Evolutionary conservation across 2,329 filamentous ascomycete genomes (phyloP).

Genomic region (Aspergillus transmontanensis): DNA sequence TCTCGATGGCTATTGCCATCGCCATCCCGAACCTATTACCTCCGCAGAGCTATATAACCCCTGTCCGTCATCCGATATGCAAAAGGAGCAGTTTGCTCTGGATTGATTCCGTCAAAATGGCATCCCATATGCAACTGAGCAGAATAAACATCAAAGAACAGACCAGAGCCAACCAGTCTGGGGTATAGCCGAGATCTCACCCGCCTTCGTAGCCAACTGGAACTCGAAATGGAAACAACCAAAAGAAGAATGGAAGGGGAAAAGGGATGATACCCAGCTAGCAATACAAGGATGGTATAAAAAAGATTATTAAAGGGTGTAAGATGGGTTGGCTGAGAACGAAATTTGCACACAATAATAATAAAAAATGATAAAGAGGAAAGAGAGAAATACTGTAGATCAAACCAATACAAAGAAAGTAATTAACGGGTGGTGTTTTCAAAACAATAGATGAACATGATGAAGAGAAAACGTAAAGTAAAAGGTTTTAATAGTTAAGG

Average conservation of each 20-base stretch:
- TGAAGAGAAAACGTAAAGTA: constrained; percentile 18
- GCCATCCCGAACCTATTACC: constrained; percentile 18
- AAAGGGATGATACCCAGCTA: constrained; percentile 40
- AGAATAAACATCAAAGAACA: constrained; percentile 24
- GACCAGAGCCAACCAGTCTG: constrained; percentile 28
- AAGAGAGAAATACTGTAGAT: constrained; percentile 12
- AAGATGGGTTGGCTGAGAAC: constrained; percentile 27
- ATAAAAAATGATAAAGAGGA: constrained; percentile 16
- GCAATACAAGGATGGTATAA: constrained; percentile 42
- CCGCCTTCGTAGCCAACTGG: constrained; percentile 24
- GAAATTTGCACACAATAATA: constrained; percentile 26
- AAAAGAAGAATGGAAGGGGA: constrained; percentile 24
- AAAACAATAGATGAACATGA: constrained; percentile 20
- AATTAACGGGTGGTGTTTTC: not conserved
- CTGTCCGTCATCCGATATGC: constrained; percentile 17
- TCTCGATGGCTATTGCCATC: constrained; percentile 15
- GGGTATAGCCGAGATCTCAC: constrained; percentile 25
- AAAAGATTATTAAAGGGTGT: constrained; percentile 33
- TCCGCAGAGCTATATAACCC: constrained; percentile 18
- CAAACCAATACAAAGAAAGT: constrained; percentile 29
- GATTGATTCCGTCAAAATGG: constrained; percentile 25
- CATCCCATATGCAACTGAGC: constrained; percentile 29
- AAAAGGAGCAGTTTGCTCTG: constrained; percentile 22
- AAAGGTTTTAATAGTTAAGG: constrained; percentile 24
- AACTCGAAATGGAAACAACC: constrained; percentile 22